Conservation (phyloP, 2,329 filamentous ascomycete genomes). For the Ceratocystis eucalypticola region DNA sequence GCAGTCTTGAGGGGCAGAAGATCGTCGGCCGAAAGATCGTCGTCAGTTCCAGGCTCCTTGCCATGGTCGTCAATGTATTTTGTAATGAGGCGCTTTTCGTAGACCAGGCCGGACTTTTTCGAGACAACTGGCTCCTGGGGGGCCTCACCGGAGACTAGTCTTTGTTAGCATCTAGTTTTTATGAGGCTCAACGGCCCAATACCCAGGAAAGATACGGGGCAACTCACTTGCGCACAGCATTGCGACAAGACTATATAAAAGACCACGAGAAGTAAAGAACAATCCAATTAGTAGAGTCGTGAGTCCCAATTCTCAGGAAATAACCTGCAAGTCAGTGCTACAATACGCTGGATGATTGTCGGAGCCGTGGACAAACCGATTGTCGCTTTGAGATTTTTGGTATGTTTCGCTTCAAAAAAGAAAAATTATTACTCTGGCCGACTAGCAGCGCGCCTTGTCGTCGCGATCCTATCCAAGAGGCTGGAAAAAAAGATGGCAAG, state of each 20-base stretch:
- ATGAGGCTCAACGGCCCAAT: no score
- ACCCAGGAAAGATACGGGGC: neutral
- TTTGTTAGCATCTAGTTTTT: neutral
- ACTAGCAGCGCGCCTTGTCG: neutral
- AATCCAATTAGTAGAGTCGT: neutral
- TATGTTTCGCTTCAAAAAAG: neutral
- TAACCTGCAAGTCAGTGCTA: neutral
- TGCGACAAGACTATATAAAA: conserved; percentile 22
- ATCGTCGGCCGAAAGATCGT: conserved; percentile 71
- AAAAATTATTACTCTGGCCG: neutral
- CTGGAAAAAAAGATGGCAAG: conserved; percentile 17
- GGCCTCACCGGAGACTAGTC: conserved; percentile 81
- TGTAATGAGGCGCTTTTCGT: conserved; percentile 89
- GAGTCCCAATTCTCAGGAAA: neutral
- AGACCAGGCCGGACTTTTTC: conserved; percentile 83
- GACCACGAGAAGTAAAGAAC: neutral
- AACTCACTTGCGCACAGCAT: conserved; percentile 39
- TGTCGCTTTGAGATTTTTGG: neutral
- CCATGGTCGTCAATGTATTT: conserved; percentile 88
- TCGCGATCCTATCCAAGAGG: conserved; percentile 16
- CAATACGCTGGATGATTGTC: neutral
- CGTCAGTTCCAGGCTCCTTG: conserved; percentile 80
- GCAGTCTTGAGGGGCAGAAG: conserved; percentile 76
- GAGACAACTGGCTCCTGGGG: conserved; percentile 91
- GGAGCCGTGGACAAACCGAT: neutral